Percentiles rank a stretch among this genome's conserved stretches.
Conservation (phyloP, 2,329 filamentous ascomycete species). For the Xylariaceae sp. region DNA sequence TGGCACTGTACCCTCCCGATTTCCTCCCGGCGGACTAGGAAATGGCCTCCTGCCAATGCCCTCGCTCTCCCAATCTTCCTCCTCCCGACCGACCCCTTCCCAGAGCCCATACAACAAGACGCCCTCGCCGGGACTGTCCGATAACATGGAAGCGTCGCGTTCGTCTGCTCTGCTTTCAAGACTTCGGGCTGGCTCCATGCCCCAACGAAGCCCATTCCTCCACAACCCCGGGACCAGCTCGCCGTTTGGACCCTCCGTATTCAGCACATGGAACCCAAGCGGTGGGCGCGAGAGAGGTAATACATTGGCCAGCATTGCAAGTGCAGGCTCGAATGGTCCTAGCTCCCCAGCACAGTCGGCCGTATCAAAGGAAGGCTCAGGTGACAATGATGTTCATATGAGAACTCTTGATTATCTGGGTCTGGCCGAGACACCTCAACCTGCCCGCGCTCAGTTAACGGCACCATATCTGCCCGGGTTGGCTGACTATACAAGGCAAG, state of each 20-base stretch:
- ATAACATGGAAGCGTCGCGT: conserved; percentile 43
- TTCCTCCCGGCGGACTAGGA: conserved; percentile 70
- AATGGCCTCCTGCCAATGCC: conserved; percentile 57
- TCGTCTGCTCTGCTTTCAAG: conserved; percentile 77
- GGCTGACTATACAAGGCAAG: conserved; percentile 69
- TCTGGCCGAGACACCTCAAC: conserved; percentile 87
- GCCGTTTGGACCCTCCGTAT: conserved; percentile 86
- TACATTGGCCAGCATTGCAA: conserved; percentile 77
- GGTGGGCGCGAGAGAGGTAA: conserved; percentile 71
- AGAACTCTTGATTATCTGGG: conserved; percentile 94
- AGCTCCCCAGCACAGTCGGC: conserved; percentile 83
- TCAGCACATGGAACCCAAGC: conserved; percentile 76
- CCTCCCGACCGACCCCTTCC: conserved; percentile 79
- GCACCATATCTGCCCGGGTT: conserved; percentile 73
- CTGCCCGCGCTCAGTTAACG: conserved; percentile 67
- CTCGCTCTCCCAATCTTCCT: conserved; percentile 67
- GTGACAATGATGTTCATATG: conserved; percentile 81
- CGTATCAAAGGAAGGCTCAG: conserved; percentile 78
- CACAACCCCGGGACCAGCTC: conserved; percentile 52
- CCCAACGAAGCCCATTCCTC: conserved; percentile 71
- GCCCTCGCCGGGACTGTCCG: conserved; percentile 51
- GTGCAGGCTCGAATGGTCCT: conserved; percentile 85
- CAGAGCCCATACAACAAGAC: conserved; percentile 85
- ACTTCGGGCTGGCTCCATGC: conserved; percentile 89
- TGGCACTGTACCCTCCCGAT: conserved; percentile 92